Base-by-base conservation (phyloP, 1,284 basidiomycete species). In the Xerocomus nothofagi region DNA sequence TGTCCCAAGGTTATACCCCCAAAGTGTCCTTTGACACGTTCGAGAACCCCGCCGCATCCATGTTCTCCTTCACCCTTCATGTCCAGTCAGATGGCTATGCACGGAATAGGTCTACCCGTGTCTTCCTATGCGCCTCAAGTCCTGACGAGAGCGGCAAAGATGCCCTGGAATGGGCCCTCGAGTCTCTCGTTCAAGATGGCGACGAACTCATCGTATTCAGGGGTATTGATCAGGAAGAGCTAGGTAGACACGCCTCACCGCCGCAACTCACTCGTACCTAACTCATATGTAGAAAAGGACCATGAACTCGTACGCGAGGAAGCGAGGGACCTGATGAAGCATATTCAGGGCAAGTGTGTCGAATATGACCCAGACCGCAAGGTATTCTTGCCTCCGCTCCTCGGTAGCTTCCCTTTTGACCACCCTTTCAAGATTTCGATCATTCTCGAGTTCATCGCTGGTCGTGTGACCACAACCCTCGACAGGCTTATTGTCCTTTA, bases 401-500 rank as follows among this genome's bases (percentile, higher is more conserved):
- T 39, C 27, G 15, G 26, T 30, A 30, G 23, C 14, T n/a, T 38
- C 18, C 26, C 9, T 36, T 37, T 32, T 45, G 26, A 43, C 31
- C 14, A 29, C 15, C 6, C 20, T 24, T 11, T 36, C 42, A 15
- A 91, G 86, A 81, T 98, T 30, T 95, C 91, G 0, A 82, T 98
- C 54, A 88, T 97, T 42, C 84, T 98, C 49, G 96, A 98, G 73
- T 95, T 92, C 63, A 90, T 98, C 34, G 91, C 93, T 1, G 96
- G 96, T 29, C 87, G 86, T 54, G 84, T 97, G 6, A 90, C 91
- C 0, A 82, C 88, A 49, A 94, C 91, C 9, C 86, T 98, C 54
- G 89, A 94, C 62, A 86, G 93, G 41, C 82, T 99, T 57, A 96
- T 98, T 55, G 91, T 93, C 2, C 82, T 98, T 32, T 98, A 99